These are phyloP conservation scores for Stentor coeruleus DNA, from an alignment of 73 alveolate genomes.

Conservation along the genomic window DNA sequence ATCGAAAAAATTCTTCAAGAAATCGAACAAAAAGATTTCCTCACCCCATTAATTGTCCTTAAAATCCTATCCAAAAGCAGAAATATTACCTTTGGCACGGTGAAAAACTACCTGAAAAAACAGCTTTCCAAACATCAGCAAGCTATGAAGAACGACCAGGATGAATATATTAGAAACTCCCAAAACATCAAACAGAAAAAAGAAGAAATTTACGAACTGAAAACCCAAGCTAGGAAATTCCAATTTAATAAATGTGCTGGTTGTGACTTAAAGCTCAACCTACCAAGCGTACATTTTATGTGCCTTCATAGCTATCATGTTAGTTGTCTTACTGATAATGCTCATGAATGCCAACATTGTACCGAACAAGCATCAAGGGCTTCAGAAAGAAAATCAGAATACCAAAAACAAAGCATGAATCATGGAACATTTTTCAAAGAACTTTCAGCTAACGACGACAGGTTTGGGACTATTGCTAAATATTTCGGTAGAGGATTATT, in stretches of 20 bases:
- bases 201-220: conserved; percentile 19
- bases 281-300: conserved; percentile 75
- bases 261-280: conserved; percentile 53
- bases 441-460: conserved; percentile 40
- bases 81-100: conserved; percentile 23
- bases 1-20: conserved; percentile 15
- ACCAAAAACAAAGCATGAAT: conserved; percentile 23
- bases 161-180: neutral
- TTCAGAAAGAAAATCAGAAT: conserved; percentile 43
- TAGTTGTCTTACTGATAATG: conserved; percentile 49
- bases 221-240: conserved; percentile 32
- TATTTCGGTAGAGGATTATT: conserved; percentile 63
- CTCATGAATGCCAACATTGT: conserved; percentile 38
- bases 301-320: conserved; percentile 81
- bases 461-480: conserved; percentile 53
- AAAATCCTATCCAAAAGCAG: conserved; percentile 7
- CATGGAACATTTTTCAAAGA: conserved; percentile 44
- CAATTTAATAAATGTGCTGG: conserved; percentile 52
- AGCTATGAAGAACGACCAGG: neutral
- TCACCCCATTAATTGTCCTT: conserved; percentile 27
- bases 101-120: conserved; percentile 18
- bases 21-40: neutral
- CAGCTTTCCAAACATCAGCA: neutral
- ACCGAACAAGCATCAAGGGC: conserved; percentile 27
- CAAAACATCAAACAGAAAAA: neutral